Evolutionary conservation across 495 filamentous ascomycete species (phyloP).

Genomic region (Podospora pseudocomata): DNA sequence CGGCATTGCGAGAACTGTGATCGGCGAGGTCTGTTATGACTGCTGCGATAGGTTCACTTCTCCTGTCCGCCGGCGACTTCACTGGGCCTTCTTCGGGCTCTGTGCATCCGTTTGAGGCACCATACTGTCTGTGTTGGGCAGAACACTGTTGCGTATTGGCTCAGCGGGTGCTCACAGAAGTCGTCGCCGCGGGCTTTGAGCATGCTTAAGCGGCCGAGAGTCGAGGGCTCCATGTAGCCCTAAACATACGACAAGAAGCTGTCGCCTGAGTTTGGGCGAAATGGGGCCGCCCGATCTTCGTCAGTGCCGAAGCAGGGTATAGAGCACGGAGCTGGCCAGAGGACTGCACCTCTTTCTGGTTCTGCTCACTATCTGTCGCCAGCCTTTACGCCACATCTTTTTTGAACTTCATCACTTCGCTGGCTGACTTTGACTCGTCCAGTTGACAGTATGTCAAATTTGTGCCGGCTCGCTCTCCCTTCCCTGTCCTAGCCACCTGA

Average conservation of each 20-base stretch:
- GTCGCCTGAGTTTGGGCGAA: neutral
- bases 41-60: neutral
- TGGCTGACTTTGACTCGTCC: neutral
- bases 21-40: neutral
- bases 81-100: conserved; percentile 7
- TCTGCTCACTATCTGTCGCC: conserved; percentile 24
- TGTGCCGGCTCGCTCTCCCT: neutral
- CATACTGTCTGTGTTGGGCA: conserved; percentile 10
- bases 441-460: neutral
- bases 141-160: conserved; percentile 11
- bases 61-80: neutral
- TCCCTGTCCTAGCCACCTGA: neutral
- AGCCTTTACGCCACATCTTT: conserved; percentile 34
- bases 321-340: conserved; percentile 11
- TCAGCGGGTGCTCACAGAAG: conserved; percentile 22
- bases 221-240: conserved; percentile 31
- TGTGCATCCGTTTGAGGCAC: conserved; percentile 18
- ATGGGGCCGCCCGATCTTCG: neutral
- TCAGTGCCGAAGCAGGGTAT: neutral
- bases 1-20: neutral
- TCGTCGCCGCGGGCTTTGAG: conserved; percentile 23
- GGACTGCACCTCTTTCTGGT: conserved; percentile 23
- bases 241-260: conserved; percentile 14
- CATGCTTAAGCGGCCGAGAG: conserved; percentile 23
- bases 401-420: conserved; percentile 24